Percentiles rank a stretch among this genome's conserved stretches.
Conservation (phyloP, 108 stramenopile species). For the Skeletonema menzelii region DNA sequence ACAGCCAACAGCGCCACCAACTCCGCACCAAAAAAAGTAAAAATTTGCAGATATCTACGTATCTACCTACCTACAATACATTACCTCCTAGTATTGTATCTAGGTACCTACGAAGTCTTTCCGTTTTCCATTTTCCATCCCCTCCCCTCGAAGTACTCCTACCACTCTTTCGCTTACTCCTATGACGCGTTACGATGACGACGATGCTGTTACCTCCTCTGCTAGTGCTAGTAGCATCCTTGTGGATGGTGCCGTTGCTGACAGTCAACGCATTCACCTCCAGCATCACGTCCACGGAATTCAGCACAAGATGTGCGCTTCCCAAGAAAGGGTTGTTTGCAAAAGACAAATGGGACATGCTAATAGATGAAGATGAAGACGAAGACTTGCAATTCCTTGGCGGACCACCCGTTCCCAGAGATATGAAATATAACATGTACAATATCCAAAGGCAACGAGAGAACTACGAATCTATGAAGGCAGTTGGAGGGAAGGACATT, state of each 20-base stretch:
- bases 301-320: background rate
- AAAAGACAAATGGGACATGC: conserved; percentile 59
- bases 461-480: conserved; percentile 67
- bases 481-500: conserved; percentile 64
- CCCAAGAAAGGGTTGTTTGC: conserved; percentile 1
- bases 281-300: background rate
- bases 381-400: conserved; percentile 39
- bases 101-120: too few species aligned
- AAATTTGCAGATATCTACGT: too few species aligned
- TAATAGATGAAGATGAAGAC: conserved; percentile 66
- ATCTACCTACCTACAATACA: too few species aligned
- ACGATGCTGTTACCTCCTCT: background rate
- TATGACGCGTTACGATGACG: too few species aligned
- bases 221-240: background rate
- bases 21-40: too few species aligned
- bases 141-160: too few species aligned
- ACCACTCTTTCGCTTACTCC: too few species aligned
- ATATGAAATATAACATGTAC: conserved; percentile 78
- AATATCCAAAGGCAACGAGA: conserved; percentile 67
- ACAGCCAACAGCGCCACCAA: too few species aligned
- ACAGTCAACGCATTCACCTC: background rate
- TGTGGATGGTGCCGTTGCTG: background rate
- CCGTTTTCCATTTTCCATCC: too few species aligned
- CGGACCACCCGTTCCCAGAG: conserved; percentile 50
- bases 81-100: too few species aligned